phyloP scores from a whole-genome alignment of 139 green algal species.

The Desmodesmus armatus region DNA sequence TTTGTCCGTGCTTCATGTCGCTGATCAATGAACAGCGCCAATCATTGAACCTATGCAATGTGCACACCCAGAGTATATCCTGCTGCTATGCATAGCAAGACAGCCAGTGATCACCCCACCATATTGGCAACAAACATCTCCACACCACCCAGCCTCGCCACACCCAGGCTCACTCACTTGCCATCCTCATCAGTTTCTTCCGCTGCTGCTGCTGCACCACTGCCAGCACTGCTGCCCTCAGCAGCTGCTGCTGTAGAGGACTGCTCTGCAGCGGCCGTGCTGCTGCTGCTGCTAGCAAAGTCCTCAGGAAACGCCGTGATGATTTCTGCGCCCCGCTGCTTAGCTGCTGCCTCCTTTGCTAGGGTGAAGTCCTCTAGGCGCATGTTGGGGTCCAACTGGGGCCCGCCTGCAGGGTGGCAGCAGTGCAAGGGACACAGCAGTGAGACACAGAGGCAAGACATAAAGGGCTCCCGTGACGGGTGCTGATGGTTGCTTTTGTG shows the following conservation, averaged over 20 bases:
- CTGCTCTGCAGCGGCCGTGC: background rate
- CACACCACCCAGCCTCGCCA: no score
- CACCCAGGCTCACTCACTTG: no score
- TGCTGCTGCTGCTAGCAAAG: slow-evolving; percentile 11
- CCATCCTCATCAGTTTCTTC: slow-evolving; percentile 47
- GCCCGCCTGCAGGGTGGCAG: background rate
- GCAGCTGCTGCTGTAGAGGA: slow-evolving; percentile 24
- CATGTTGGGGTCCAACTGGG: slow-evolving; percentile 45
- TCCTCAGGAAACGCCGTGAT: slow-evolving; percentile 69
- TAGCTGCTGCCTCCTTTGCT: slow-evolving; percentile 60
- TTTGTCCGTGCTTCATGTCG: no score
- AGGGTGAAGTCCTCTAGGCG: slow-evolving; percentile 74
- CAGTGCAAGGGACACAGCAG: background rate
- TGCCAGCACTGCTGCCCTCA: slow-evolving; percentile 60
- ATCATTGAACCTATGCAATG: no score
- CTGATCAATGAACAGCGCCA: no score
- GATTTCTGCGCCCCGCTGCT: slow-evolving; percentile 60
- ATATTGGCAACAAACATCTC: no score
- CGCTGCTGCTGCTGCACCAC: background rate
- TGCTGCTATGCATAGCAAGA: no score
- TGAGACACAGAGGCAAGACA: background rate
- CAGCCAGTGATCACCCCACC: no score
- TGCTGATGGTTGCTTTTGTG: no score
- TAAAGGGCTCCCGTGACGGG: no score
- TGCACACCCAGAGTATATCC: no score